These are phyloP conservation scores for Ophiocordyceps camponoti-floridani DNA, from an alignment of 2,329 filamentous ascomycete species.

Conservation along the genomic window DNA sequence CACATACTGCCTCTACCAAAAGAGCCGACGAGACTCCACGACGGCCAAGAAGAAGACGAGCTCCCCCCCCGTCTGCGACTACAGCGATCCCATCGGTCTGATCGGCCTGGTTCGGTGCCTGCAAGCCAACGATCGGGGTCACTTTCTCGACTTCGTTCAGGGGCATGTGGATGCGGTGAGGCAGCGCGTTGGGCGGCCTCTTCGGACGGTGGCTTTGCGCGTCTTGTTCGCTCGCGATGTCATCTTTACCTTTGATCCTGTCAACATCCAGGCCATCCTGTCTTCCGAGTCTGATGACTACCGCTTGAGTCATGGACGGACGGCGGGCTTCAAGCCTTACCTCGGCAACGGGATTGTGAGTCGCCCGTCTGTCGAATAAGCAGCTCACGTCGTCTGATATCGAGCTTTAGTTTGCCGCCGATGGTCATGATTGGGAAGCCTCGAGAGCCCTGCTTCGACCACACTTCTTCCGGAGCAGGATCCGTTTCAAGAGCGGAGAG, in stretches of 20 bases:
- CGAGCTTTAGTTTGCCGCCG: constrained; percentile 12
- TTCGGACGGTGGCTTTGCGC: constrained; percentile 5
- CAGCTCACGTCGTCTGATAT: neutral
- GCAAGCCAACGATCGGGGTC: constrained; percentile 4
- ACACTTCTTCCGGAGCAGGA: constrained; percentile 21
- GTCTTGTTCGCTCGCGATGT: constrained; percentile 5
- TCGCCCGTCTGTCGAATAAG: neutral
- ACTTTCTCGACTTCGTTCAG: constrained; percentile 4
- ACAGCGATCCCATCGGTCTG: constrained; percentile 5
- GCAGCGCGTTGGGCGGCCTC: constrained; percentile 3
- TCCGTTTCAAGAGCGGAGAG: constrained; percentile 24
- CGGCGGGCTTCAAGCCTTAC: constrained; percentile 13
- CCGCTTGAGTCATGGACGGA: constrained; percentile 8
- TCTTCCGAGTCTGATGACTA: constrained; percentile 10
- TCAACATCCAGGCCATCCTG: constrained; percentile 12
- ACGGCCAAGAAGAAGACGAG: too few relatives aligned
- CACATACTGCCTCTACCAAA: too few relatives aligned
- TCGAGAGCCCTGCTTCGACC: constrained; percentile 20
- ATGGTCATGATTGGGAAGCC: constrained; percentile 17
- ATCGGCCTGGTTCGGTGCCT: constrained; percentile 1
- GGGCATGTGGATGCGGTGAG: constrained; percentile 1
- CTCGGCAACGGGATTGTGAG: constrained; percentile 22
- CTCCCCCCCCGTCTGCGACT: constrained; percentile 1
- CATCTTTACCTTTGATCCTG: constrained; percentile 8
- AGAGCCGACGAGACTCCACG: too few relatives aligned